Evolutionary conservation across 495 filamentous ascomycete species (phyloP).

Genomic region (Penicillium turbatum): DNA sequence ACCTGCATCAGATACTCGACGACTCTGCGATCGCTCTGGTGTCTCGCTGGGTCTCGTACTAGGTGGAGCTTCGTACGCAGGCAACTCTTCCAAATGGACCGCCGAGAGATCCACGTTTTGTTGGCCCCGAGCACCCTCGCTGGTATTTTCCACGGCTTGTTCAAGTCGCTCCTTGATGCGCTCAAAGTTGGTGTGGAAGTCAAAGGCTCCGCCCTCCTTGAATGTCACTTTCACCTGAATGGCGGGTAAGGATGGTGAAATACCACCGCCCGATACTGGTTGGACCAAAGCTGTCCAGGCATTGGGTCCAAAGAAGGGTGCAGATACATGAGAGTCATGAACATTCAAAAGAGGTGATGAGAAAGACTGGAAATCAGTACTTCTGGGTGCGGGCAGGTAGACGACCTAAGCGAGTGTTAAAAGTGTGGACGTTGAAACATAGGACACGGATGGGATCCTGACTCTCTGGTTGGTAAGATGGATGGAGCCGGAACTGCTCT

Average conservation of each 20-base stretch:
- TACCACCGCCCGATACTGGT: constrained; percentile 79
- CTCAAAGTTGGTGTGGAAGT: constrained; percentile 81
- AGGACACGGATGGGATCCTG: constrained; percentile 20
- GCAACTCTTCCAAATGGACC: constrained; percentile 76
- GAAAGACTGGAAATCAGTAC: constrained; percentile 75
- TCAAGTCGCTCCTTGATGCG: constrained; percentile 76
- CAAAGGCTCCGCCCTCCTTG: constrained; percentile 90
- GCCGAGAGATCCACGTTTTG: constrained; percentile 50
- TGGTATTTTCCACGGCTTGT: constrained; percentile 70
- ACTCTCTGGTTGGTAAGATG: constrained; percentile 92
- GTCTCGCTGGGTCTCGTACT: constrained; percentile 10
- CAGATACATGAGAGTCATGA: constrained; percentile 81
- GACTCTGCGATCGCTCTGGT: constrained; percentile 11
- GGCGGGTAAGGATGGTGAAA: constrained; percentile 66
- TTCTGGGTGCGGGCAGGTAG: constrained; percentile 73
- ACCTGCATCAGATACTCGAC: constrained; percentile 16
- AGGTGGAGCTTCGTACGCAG: constrained; percentile 60
- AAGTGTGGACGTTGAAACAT: not conserved
- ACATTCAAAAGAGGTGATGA: constrained; percentile 81
- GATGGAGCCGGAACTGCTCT: constrained; percentile 57
- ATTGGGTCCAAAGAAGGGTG: constrained; percentile 95
- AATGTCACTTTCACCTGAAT: constrained; percentile 83
- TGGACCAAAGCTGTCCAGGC: constrained; percentile 77
- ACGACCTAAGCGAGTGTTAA: constrained; percentile 57
- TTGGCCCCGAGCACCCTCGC: constrained; percentile 45